These are phyloP conservation scores for Drechmeria coniospora DNA, from an alignment of 2,329 filamentous ascomycete species.

Conservation along the genomic window DNA sequence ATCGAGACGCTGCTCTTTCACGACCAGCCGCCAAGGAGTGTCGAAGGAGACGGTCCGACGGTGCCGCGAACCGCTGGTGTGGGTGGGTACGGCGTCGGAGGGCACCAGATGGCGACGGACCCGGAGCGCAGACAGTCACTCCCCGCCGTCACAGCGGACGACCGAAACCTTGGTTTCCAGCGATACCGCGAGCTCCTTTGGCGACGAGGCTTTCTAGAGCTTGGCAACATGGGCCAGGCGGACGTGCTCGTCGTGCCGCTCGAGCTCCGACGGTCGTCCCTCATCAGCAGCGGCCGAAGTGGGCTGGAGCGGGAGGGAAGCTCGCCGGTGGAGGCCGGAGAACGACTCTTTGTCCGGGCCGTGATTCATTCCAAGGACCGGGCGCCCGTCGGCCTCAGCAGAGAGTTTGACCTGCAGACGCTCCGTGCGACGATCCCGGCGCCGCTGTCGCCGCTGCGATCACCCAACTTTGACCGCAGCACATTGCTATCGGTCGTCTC, in stretches of 20 bases:
- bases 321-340: neutral
- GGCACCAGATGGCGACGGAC: too few relatives aligned
- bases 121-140: slow-evolving; percentile 1
- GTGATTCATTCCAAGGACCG: slow-evolving; percentile 18
- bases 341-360: slow-evolving; percentile 12
- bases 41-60: too few relatives aligned
- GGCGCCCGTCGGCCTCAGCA: slow-evolving; percentile 30
- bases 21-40: too few relatives aligned
- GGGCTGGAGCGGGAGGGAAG: neutral
- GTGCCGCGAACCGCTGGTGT: too few relatives aligned
- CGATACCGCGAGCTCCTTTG: slow-evolving; percentile 10
- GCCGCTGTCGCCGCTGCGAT: slow-evolving; percentile 8
- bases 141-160: neutral
- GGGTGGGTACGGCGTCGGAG: too few relatives aligned
- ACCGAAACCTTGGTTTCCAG: slow-evolving; percentile 10
- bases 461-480: slow-evolving; percentile 6
- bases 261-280: slow-evolving; percentile 8
- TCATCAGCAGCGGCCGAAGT: neutral
- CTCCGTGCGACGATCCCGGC: slow-evolving; percentile 30
- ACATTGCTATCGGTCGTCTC: slow-evolving; percentile 5
- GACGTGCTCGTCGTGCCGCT: slow-evolving; percentile 13
- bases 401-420: slow-evolving; percentile 33
- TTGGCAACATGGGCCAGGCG: slow-evolving; percentile 5
- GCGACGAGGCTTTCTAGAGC: slow-evolving; percentile 6
- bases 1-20: neutral